Base-by-base conservation (phyloP, 805 yeast genomes). In the Wickerhamiella kazuoi region DNA sequence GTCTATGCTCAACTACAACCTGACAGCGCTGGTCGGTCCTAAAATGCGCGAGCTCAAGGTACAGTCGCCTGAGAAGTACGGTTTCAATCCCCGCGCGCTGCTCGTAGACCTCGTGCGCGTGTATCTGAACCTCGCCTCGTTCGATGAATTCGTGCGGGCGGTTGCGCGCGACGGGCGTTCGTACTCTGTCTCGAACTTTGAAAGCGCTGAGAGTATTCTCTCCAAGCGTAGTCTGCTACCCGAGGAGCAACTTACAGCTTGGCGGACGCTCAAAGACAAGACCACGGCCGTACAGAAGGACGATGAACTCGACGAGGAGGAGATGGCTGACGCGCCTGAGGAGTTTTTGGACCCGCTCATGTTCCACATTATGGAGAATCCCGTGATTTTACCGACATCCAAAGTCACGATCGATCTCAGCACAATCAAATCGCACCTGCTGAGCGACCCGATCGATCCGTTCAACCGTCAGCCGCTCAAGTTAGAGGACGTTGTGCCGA, bases 401-500 rank as follows among this genome's bases (percentile, higher is more conserved):
- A 78, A 73, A 46, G 72, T 86, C 16, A 73, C 76, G 36, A 82
- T 90, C 50, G 99, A 90, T 56, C 67, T 93, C 54, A 70, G 90
- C 29, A 90, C 96, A 2, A 80, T 90, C 50, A 87, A 84, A 54
- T 81, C 94, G 3, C 98, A 90, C 64, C 64, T 90, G 43, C 68
- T 90, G 56, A 82, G 87, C 62, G 97, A 90, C 61, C 73, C 94
- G 1, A 90, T 94, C 0, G 99, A 90, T 63, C 99, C 99, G 16
- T 90, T 90, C 63, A 90, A 87, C 59, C 75, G 99, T 60, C 69
- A 75, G 63, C 97, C 97, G 4, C 65, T 90, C 50, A 82, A 73
- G 51, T 59, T 87, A 30, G 96, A 87, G 47, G 95, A 90, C 48
- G 94, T 86, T 21, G 58, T 69, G 18, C 93, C 90, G 16, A 77